Conservation (phyloP, 2,329 filamentous ascomycete species). For the Phialophora expanda region DNA sequence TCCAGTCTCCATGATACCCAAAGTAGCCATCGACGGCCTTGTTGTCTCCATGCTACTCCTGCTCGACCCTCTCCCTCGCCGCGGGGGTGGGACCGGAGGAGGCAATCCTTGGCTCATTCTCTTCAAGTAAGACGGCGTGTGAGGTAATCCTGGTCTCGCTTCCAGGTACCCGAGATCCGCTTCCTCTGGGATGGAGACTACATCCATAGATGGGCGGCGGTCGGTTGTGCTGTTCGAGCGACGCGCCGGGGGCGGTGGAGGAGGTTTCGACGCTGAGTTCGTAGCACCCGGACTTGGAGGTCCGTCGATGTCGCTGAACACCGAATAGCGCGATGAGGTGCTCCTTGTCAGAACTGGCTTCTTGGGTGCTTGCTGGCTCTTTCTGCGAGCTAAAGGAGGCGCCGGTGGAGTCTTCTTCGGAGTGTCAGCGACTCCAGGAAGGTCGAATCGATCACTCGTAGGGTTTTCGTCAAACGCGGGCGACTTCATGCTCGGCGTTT, state of each 20-base stretch:
- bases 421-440: slow-evolving; percentile 2
- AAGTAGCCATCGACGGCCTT: slow-evolving; percentile 32
- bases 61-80: slow-evolving; percentile 52
- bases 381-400: slow-evolving; percentile 56
- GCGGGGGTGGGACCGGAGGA: slow-evolving; percentile 56
- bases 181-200: slow-evolving; percentile 20
- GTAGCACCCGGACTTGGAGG: slow-evolving; percentile 43
- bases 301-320: slow-evolving; percentile 30
- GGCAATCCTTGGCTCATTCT: slow-evolving; percentile 39
- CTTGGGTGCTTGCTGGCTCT: slow-evolving; percentile 50
- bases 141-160: slow-evolving; percentile 8
- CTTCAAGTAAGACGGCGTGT: slow-evolving; percentile 26
- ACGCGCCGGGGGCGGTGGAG: slow-evolving; percentile 57
- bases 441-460: slow-evolving; percentile 13
- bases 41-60: slow-evolving; percentile 46
- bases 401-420: slow-evolving; percentile 50
- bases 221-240: slow-evolving; percentile 51
- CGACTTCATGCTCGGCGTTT: slow-evolving; percentile 32
- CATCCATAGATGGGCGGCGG: slow-evolving; percentile 34
- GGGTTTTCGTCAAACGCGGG: slow-evolving; percentile 39
- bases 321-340: slow-evolving; percentile 43
- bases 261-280: slow-evolving; percentile 43
- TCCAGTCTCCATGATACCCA: slow-evolving; percentile 25
- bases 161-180: slow-evolving; percentile 6
- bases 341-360: slow-evolving; percentile 45